Conservation (phyloP, 768 basidiomycete genomes). For the Hydnum rufescens region DNA sequence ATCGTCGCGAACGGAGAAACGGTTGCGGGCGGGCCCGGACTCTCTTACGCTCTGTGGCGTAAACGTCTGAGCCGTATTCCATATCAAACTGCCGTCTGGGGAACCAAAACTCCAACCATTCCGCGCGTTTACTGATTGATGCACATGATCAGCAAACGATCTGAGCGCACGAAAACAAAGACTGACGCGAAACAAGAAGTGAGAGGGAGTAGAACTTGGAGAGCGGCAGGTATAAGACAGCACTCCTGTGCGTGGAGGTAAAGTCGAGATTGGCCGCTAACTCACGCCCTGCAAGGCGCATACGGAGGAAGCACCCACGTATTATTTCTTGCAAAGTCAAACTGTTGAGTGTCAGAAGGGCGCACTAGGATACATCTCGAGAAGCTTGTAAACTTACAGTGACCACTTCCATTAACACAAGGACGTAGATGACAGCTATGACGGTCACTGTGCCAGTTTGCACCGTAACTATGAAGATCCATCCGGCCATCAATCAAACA, state of each 20-base stretch:
- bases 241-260: background rate
- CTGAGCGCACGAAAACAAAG: too few species aligned
- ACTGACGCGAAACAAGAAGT: background rate
- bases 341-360: background rate
- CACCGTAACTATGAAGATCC: background rate
- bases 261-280: background rate
- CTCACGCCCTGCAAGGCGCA: background rate
- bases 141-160: too few species aligned
- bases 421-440: background rate
- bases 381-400: background rate
- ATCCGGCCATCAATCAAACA: too few species aligned
- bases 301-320: background rate
- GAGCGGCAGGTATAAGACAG: background rate
- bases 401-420: background rate
- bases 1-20: too few species aligned
- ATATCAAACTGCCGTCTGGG: too few species aligned
- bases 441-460: background rate
- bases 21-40: too few species aligned
- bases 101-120: background rate
- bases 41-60: too few species aligned
- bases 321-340: background rate
- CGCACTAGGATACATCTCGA: background rate
- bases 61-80: too few species aligned
- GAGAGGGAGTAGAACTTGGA: background rate
- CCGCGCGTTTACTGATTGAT: background rate